phyloP scores from a whole-genome alignment of 208 protist genomes.

The Tritrichomonas musculus region DNA sequence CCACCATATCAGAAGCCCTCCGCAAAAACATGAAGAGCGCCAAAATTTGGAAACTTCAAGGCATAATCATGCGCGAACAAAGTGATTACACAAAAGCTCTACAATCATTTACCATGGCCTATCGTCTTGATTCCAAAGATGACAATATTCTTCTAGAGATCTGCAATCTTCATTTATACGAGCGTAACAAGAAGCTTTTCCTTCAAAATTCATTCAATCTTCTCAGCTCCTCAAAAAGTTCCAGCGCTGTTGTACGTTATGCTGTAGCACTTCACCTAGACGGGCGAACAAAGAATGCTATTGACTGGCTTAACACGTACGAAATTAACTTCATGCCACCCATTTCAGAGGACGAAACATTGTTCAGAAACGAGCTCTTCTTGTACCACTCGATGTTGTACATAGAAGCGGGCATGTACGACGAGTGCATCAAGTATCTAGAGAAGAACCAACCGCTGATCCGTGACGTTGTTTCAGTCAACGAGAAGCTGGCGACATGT shows the following conservation, averaged over 20 bases:
- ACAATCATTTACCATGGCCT: background rate
- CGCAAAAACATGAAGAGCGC: background rate
- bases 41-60: constrained; percentile 2
- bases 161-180: background rate
- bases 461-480: background rate
- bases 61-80: background rate
- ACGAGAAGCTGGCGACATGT: background rate
- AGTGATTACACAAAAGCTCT: constrained; percentile 10
- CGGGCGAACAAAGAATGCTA: background rate
- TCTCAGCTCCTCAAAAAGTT: background rate
- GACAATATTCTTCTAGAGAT: background rate
- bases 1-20: background rate
- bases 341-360: background rate
- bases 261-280: background rate
- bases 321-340: background rate
- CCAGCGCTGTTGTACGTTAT: background rate
- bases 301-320: background rate
- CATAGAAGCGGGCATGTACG: background rate
- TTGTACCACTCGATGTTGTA: background rate
- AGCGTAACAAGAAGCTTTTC: background rate
- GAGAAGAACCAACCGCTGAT: background rate
- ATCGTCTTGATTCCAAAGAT: background rate
- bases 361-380: background rate
- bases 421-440: background rate
- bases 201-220: background rate